Conservation (phyloP, 148 eudicot genomes). For the Polygonum aviculare region DNA sequence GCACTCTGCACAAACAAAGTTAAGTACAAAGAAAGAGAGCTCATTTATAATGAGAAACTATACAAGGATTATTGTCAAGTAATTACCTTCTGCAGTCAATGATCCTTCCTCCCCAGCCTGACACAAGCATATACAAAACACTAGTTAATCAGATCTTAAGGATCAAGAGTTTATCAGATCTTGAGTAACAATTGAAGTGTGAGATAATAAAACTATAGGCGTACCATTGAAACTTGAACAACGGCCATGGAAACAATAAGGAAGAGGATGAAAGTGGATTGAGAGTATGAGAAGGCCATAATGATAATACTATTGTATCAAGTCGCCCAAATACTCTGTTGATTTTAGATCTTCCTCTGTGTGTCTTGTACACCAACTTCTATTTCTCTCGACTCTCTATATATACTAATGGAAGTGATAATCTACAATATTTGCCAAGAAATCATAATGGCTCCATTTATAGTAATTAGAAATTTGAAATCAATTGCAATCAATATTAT, state of each 20-base stretch:
- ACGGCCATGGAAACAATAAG: conserved; percentile 3
- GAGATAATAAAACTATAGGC: not conserved
- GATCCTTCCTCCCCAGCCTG: conserved; percentile 6
- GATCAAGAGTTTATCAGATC: not conserved
- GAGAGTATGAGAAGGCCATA: not conserved
- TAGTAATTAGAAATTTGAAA: not conserved
- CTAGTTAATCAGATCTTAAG: not conserved
- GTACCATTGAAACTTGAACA: not conserved
- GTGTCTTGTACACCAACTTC: not conserved
- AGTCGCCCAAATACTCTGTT: not conserved
- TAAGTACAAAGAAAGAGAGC: not conserved
- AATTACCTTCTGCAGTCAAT: not conserved
- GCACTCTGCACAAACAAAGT: not conserved
- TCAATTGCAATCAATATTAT: not conserved
- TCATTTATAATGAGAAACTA: too few species aligned
- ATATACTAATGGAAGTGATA: not conserved
- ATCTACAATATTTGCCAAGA: not conserved
- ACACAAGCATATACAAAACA: not conserved
- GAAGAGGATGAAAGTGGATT: conserved; percentile 2
- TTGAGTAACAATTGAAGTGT: too few species aligned
- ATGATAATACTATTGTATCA: not conserved
- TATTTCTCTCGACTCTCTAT: not conserved
- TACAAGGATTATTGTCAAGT: not conserved
- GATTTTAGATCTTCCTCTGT: not conserved
- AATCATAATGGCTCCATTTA: not conserved